phyloP scores from a whole-genome alignment of 805 yeast genomes.

The Barnettozyma sucrosica region DNA sequence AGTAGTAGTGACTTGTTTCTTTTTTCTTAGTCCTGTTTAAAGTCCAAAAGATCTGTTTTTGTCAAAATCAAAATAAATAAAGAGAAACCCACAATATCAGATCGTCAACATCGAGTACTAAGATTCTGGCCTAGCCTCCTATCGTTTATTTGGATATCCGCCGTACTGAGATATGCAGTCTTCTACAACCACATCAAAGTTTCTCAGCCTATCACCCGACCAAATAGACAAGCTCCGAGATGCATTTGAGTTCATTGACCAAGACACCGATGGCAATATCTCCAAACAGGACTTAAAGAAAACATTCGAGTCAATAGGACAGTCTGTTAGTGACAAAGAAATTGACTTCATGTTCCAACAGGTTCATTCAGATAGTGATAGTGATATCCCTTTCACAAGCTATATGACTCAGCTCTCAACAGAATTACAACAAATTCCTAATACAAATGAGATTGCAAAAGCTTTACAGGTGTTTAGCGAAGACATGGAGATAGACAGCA shows the following conservation, averaged over 20 bases:
- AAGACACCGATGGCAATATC: conserved; percentile 69
- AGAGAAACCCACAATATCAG: no score
- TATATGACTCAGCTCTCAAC: conserved; percentile 59
- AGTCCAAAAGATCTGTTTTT: no score
- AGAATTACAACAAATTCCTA: conserved; percentile 45
- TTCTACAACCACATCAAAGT: conserved; percentile 1
- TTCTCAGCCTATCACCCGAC: conserved; percentile 45
- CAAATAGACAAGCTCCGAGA: conserved; percentile 65
- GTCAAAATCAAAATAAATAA: not conserved
- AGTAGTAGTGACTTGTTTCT: no score
- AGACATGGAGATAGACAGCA: conserved; percentile 42
- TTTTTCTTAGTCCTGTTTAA: no score
- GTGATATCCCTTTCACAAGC: conserved; percentile 45
- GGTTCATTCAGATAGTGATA: conserved; percentile 33
- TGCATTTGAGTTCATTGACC: conserved; percentile 75
- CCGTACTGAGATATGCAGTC: not conserved
- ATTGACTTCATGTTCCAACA: conserved; percentile 39
- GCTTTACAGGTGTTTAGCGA: conserved; percentile 51
- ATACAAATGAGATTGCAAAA: conserved; percentile 45
- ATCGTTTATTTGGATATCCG: no score
- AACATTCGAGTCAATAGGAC: conserved; percentile 48
- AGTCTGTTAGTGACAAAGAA: conserved; percentile 35
- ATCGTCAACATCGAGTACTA: no score
- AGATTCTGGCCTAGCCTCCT: no score
- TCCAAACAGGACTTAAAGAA: conserved; percentile 48